phyloP scores from a whole-genome alignment of 1,284 basidiomycete genomes.

The Marasmius oreades region DNA sequence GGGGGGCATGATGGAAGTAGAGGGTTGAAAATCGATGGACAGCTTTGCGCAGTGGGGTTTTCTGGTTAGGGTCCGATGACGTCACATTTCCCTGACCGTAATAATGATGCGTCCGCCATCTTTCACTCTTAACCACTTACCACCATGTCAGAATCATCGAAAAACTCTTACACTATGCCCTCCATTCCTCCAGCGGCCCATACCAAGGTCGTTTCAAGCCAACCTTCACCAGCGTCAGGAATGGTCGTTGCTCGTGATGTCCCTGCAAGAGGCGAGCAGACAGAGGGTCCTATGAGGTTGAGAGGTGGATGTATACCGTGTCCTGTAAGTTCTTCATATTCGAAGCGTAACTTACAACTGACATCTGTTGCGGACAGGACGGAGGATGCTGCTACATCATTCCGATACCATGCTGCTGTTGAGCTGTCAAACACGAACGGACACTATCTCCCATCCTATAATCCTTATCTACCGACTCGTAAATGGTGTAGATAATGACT shows the following conservation, averaged over 20 bases:
- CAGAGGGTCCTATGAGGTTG: conserved; percentile 15
- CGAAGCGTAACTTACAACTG: neutral
- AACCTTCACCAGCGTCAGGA: conserved; percentile 1
- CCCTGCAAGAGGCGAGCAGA: neutral
- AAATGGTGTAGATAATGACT: too few species aligned
- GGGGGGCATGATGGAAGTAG: conserved; percentile 32
- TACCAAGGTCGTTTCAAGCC: neutral
- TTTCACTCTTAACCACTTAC: too few species aligned
- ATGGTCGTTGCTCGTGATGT: neutral
- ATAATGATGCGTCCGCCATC: too few species aligned
- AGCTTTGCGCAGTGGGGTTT: too few species aligned
- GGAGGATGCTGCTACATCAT: conserved; percentile 20
- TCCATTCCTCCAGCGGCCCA: neutral
- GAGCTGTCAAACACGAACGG: too few species aligned
- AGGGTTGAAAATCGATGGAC: too few species aligned
- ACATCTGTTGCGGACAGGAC: conserved; percentile 6
- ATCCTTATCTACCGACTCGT: too few species aligned
- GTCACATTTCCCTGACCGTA: neutral
- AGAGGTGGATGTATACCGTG: conserved; percentile 25
- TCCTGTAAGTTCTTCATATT: conserved; percentile 16
- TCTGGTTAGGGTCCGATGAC: neutral
- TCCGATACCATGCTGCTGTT: conserved; percentile 21
- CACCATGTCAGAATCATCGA: too few species aligned
- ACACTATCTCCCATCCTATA: too few species aligned
- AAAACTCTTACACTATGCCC: neutral